Base-by-base conservation (phyloP, 1,284 basidiomycete species). In the Clitocybe nebularis region DNA sequence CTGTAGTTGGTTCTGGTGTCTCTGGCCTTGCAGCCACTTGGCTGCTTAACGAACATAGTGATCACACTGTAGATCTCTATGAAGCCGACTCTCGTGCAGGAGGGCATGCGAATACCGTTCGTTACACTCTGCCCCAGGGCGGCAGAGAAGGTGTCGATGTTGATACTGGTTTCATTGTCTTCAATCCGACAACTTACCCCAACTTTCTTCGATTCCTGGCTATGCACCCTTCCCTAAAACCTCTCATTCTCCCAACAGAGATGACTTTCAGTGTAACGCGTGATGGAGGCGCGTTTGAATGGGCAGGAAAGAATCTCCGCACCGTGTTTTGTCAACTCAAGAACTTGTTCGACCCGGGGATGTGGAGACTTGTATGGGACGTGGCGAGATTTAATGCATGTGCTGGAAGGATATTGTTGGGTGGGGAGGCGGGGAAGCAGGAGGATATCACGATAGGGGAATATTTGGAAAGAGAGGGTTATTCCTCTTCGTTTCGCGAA, bases 211-310 rank as follows among this genome's bases (percentile, higher is more conserved):
- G 76, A 23, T 89, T 90, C 59, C 69, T 90, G 35, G 60, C 69
- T n/a, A 58, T 69, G 21, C 69, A 79, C 28, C 47, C 38, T 10
- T 40, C 54, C 62, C 39, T 48, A 9, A 58, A 68, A 3, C 71
- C 89, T 21, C 64, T 66, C 1, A 72, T 80, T 24, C 55, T 79
- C 16, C 71, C 72, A 3, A 87, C 84, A 0, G 77, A 83, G 50
- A 91, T 90, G 86, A 84, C 85, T 0, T 91, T 93, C 60, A 76
- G 78, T 45, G 78, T 92, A 25, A 82, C 85, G 3, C 72, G 85
- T 30, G 80, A 89, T 56, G 50, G 58, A 21, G 86, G 84, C 0
- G 58, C 55, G 0, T 88, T 87, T 50, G 85, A 89, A 60, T 89
- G 87, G 85, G 81, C 84, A 1, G 85, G 84, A 5, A 74, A 76